These are phyloP conservation scores for Solioccasus polychromus DNA, from an alignment of 768 basidiomycete species.

Conservation along the genomic window DNA sequence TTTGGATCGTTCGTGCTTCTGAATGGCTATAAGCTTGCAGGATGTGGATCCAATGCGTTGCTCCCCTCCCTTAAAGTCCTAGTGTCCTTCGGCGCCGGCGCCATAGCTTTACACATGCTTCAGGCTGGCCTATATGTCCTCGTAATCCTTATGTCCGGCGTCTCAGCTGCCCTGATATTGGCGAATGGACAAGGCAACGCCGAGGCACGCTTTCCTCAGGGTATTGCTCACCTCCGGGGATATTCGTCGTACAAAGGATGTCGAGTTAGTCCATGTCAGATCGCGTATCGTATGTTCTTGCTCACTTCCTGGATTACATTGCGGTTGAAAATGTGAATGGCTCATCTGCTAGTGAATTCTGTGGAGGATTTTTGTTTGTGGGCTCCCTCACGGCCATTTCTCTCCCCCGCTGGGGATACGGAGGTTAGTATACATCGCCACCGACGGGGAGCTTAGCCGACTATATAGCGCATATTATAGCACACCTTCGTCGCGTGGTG, in stretches of 20 bases:
- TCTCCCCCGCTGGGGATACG: conserved; percentile 56
- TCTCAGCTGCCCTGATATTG: conserved; percentile 18
- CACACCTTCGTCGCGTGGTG: conserved; percentile 56
- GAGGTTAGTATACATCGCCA: conserved; percentile 42
- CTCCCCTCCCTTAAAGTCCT: conserved; percentile 10
- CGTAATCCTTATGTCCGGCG: conserved; percentile 17
- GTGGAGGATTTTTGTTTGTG: conserved; percentile 55
- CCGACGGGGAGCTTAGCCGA: conserved; percentile 9
- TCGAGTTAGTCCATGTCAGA: conserved; percentile 62
- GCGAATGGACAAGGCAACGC: conserved; percentile 30
- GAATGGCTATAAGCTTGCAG: conserved; percentile 22
- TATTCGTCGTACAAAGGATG: conserved; percentile 68
- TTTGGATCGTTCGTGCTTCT: conserved; percentile 21
- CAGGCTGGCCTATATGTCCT: conserved; percentile 15
- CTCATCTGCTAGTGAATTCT: conserved; percentile 46
- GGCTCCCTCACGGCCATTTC: conserved; percentile 49
- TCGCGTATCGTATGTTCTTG: conserved; percentile 48
- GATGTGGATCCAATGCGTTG: not conserved
- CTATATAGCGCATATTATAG: conserved; percentile 26
- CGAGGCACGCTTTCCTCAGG: conserved; percentile 49
- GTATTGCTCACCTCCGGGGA: conserved; percentile 46
- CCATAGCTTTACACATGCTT: conserved; percentile 20
- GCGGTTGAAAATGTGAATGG: not conserved
- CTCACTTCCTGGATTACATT: not conserved
- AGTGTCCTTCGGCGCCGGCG: conserved; percentile 12